Conservation (phyloP, 164 flowering plant species). For the Liriodendron chinense region DNA sequence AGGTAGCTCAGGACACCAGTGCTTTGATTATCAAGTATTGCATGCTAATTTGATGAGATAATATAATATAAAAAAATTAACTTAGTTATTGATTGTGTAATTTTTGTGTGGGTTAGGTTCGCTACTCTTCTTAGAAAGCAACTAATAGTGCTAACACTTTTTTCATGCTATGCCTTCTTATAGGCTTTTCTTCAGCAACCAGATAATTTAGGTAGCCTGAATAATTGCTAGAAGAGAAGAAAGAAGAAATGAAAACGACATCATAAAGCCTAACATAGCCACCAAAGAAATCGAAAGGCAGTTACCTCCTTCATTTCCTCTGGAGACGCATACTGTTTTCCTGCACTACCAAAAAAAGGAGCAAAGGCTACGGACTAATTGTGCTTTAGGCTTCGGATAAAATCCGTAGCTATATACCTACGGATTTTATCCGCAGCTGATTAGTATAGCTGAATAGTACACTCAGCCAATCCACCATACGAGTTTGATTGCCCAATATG, state of each 20-base stretch:
- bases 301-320: conserved; percentile 93
- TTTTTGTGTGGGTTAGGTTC: background rate
- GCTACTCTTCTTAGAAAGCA: background rate
- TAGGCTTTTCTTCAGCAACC: background rate
- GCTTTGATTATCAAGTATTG: background rate
- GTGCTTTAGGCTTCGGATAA: too few species aligned
- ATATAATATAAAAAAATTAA: too few species aligned
- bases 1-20: background rate
- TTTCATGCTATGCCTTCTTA: background rate
- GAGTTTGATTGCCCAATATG: too few species aligned
- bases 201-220: background rate
- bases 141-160: background rate
- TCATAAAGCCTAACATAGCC: background rate
- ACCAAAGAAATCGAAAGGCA: background rate
- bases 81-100: too few species aligned
- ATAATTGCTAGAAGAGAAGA: background rate
- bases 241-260: background rate
- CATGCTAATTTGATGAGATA: background rate
- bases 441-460: too few species aligned
- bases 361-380: too few species aligned
- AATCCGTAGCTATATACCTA: too few species aligned
- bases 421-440: too few species aligned
- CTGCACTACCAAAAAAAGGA: too few species aligned
- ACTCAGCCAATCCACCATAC: too few species aligned
- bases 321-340: conserved; percentile 70